Base-by-base conservation (phyloP, 164 flowering plant species). In the Vitis labrusca region DNA sequence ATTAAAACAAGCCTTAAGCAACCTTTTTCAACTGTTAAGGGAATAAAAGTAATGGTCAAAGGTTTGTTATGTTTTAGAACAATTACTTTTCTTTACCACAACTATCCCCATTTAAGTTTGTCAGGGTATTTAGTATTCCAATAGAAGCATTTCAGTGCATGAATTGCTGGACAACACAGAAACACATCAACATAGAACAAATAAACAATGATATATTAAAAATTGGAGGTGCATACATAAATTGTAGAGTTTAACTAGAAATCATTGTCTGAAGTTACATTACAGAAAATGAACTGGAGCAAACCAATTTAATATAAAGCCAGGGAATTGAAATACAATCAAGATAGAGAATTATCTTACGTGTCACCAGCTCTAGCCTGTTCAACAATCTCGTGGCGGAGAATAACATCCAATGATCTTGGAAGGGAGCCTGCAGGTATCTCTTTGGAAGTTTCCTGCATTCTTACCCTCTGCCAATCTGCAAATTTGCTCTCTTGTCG, bases 321-420 rank as follows among this genome's bases (percentile, higher is more conserved):
- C 56, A 37, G 44, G 27, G 44, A 37, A 37, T 37, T 37, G 44
- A 37, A 3, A 37, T 3, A 37, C 44, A 37, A 49, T 19, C 2
- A n/a, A 6, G 37, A 47, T 15, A n/a, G 15, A 17, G n/a, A 30
- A 66, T 50, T 30, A 52, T 9, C 91, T 77, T 82, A 96, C 99
- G 95, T 90, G 83, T 96, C 99, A 32, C 99, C 99, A 27, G 99
- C 99, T 73, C 99, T 88, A 50, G 99, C 98, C 68, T 89, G 97
- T 79, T 96, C 99, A 30, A 96, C 99, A 75, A 93, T 93, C 71
- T 96, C 99, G 67, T 96, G 99, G 55, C 99, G 97, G 4, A 96
- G 92, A 71, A 95, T 93, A 67, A 95, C 89, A 81, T 95, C 99
- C 83, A 95, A 77, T 48, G 99, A 93, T 74, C 99, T 83, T 2